phyloP scores from a whole-genome alignment of 2,329 filamentous ascomycete genomes.

The Aspergillus niger region DNA sequence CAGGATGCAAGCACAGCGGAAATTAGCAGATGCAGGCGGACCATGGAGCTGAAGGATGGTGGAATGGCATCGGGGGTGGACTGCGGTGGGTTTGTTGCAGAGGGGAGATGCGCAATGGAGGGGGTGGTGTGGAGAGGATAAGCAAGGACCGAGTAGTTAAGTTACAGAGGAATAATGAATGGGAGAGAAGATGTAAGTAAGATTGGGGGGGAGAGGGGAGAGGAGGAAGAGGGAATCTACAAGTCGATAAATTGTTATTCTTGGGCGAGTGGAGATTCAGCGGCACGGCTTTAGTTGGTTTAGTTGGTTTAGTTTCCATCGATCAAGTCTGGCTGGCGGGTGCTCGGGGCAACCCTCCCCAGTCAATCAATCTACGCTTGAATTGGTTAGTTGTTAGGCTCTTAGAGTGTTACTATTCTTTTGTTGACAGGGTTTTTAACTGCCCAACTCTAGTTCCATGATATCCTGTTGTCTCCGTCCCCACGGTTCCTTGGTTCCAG shows the following conservation, averaged over 20 bases:
- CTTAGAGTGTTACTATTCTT: too few species aligned
- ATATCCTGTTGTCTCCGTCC: background rate
- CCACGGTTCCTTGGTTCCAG: background rate
- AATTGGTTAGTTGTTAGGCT: too few species aligned
- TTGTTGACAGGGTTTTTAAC: too few species aligned
- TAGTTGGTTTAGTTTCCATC: background rate
- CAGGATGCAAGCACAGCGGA: conserved; percentile 20
- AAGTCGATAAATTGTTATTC: conserved; percentile 10
- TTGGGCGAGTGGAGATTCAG: conserved; percentile 15
- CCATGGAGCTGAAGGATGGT: conserved; percentile 20
- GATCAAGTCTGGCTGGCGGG: conserved; percentile 15
- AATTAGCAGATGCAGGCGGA: conserved; percentile 20
- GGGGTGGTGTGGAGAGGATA: conserved; percentile 2
- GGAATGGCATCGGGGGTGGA: conserved; percentile 10
- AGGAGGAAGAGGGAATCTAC: background rate
- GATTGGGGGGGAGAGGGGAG: background rate
- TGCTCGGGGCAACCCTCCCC: conserved; percentile 26
- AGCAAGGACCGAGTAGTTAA: background rate
- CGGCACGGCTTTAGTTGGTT: background rate
- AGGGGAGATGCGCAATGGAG: background rate
- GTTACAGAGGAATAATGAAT: background rate
- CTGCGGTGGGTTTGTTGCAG: background rate
- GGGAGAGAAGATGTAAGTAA: background rate
- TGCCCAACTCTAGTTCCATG: background rate
- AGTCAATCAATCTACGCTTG: background rate